A percentile compares a stretch with the other conserved stretches of the same genome.
These are phyloP conservation scores for Flaveria sonorensis DNA, from an alignment of 129 eudicot species.

Conservation along the genomic window DNA sequence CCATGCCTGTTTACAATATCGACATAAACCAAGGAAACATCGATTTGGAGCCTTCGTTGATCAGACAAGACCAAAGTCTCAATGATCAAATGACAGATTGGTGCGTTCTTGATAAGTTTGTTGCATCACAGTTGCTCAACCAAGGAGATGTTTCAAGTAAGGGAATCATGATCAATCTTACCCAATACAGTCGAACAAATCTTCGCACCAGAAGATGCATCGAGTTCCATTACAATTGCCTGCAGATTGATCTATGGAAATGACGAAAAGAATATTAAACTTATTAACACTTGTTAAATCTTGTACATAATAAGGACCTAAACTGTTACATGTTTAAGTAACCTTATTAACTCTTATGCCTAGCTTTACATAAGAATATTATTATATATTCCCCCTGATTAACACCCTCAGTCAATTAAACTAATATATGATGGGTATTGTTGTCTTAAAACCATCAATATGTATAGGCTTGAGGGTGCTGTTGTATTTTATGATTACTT, in stretches of 20 bases:
- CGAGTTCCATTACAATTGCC: constrained; percentile 65
- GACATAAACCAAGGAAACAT: constrained; percentile 39
- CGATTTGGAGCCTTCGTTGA: constrained; percentile 37
- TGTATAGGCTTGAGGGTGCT: constrained; percentile 23
- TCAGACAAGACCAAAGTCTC: constrained; percentile 34
- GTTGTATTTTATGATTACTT: constrained; percentile 33
- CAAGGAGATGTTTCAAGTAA: constrained; percentile 62
- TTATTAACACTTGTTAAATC: constrained; percentile 19
- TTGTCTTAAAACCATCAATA: constrained; percentile 30
- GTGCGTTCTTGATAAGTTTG: constrained; percentile 91
- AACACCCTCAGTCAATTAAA: constrained; percentile 31
- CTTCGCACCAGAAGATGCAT: constrained; percentile 47
- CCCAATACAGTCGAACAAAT: constrained; percentile 16
- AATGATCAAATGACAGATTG: constrained; percentile 75
- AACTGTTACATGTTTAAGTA: constrained; percentile 31
- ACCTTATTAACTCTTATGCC: constrained; percentile 7
- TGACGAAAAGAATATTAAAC: constrained; percentile 27
- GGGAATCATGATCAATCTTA: constrained; percentile 32
- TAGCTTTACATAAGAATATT: constrained; percentile 26
- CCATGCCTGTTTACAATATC: constrained; percentile 44
- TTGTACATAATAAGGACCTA: constrained; percentile 35
- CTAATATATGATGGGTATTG: constrained; percentile 21
- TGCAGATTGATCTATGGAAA: constrained; percentile 67
- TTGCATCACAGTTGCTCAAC: constrained; percentile 82
- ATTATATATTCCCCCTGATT: constrained; percentile 20